Evolutionary conservation across 768 basidiomycete species (phyloP).

Genomic region (Coprinellus micaceus): DNA sequence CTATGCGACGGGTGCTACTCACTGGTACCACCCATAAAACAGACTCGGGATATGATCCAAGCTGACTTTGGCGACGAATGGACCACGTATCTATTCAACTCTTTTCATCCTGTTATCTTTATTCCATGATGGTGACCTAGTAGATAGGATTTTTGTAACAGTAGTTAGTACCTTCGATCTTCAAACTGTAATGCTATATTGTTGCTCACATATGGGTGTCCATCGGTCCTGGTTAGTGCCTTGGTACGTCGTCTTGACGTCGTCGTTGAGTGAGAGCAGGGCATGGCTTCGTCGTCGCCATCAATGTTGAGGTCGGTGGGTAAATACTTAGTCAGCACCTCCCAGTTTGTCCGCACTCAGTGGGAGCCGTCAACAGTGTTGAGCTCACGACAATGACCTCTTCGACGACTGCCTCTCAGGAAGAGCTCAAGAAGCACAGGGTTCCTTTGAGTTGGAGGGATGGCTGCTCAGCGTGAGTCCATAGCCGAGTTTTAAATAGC

Average conservation of each 20-base stretch:
- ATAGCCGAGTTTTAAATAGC: background rate
- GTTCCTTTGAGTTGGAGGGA: slow-evolving; percentile 87
- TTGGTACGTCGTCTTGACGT: too few species aligned
- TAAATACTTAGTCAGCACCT: slow-evolving; percentile 5
- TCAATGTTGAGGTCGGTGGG: background rate
- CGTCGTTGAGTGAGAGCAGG: too few species aligned
- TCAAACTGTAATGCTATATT: too few species aligned
- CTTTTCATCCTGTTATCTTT: background rate
- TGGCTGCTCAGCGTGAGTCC: slow-evolving; percentile 82
- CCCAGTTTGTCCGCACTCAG: background rate
- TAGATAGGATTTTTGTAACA: background rate
- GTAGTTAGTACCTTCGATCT: background rate
- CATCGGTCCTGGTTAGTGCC: too few species aligned
- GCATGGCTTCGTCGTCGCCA: background rate
- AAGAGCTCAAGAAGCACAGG: slow-evolving; percentile 68
- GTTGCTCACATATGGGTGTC: too few species aligned
- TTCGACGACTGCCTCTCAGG: slow-evolving; percentile 76
- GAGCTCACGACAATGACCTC: slow-evolving; percentile 52
- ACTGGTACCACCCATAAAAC: background rate
- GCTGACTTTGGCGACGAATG: too few species aligned
- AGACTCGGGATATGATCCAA: too few species aligned
- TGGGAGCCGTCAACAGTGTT: background rate
- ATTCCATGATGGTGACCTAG: background rate
- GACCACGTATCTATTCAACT: background rate
- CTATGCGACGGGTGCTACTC: background rate